A percentile compares a stretch with the other conserved stretches of the same genome.
phyloP scores from a whole-genome alignment of 805 yeast species.

The Saccharomycopsis capsularis region DNA sequence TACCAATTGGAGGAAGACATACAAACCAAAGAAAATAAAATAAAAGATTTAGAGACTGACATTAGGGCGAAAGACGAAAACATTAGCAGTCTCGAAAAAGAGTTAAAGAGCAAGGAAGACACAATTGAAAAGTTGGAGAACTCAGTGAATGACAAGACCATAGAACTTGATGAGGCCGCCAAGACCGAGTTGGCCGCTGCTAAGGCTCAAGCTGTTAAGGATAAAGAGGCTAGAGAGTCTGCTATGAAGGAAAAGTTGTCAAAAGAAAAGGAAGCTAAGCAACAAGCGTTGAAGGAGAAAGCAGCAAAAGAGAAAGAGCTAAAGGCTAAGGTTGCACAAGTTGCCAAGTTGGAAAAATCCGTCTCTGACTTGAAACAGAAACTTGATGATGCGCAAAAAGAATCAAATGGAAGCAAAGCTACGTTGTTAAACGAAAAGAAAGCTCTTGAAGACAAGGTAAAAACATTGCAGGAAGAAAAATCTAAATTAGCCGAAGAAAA shows the following conservation, averaged over 20 bases:
- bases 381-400: neutral
- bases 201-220: neutral
- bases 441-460: neutral
- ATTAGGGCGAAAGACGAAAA: neutral
- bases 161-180: neutral
- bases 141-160: neutral
- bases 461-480: neutral
- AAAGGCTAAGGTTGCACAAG: neutral
- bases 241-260: neutral
- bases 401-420: no score
- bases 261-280: slow-evolving; percentile 1
- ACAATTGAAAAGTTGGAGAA: slow-evolving; percentile 3
- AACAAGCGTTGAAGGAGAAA: slow-evolving; percentile 4
- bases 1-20: neutral
- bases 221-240: neutral
- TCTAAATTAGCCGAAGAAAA: neutral
- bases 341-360: neutral
- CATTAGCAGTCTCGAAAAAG: neutral
- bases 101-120: neutral
- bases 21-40: neutral
- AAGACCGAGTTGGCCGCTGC: neutral
- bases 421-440: neutral
- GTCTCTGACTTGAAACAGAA: slow-evolving; percentile 1
- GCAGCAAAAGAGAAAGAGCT: neutral
- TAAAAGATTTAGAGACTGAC: slow-evolving; percentile 5